Base-by-base conservation (phyloP, 306 rosid genomes). In the Castanea sativa region DNA sequence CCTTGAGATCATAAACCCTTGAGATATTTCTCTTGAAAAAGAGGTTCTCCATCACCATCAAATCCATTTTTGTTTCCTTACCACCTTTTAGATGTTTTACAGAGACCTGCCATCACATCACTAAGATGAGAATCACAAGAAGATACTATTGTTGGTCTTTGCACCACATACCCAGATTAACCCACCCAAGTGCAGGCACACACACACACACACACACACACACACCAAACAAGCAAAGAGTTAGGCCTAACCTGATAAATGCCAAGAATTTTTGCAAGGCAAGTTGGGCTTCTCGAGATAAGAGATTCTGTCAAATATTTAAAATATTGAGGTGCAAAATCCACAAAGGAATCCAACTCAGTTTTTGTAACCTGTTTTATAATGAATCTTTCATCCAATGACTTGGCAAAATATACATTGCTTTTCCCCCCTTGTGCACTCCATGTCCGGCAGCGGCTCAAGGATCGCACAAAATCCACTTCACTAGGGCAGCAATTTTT, bases 401-500 rank as follows among this genome's bases (percentile, higher is more conserved):
- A 91, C 88, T 90, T 96, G 69, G 99, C 99, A 74, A 96, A 93
- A 80, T 96, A 96, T 6, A 90, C 99, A 81, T 93, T 96, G 87
- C 99, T 96, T 87, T 93, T 96, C 64, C 99, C 99, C 68, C 99
- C 99, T 85, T 96, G 98, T 5, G 99, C 99, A 52, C 93, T 89
- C 99, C 99, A 96, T 83, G 90, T 83, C 86, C 25, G 87, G 76
- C 98, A 85, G 35, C 99, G 98, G 87, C 97, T 91, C 88, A 96
- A 80, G 58, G 99, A 96, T 59, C 98, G 88, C 61, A 96, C 78
- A 71, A 90, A 93, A 84, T 96, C 98, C 55, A 88, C 91, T 84
- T 87, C 93, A 41, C 70, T 89, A 2, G 97, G 97, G 83, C 98
- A 96, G 89, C 99, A 96, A 77, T 86, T 93, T 58, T 85, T 91